Evolutionary conservation across 2,329 filamentous ascomycete species (phyloP), one percentile per base, ranked within the genome.

Genomic region (Colletotrichum echinochloae): DNA sequence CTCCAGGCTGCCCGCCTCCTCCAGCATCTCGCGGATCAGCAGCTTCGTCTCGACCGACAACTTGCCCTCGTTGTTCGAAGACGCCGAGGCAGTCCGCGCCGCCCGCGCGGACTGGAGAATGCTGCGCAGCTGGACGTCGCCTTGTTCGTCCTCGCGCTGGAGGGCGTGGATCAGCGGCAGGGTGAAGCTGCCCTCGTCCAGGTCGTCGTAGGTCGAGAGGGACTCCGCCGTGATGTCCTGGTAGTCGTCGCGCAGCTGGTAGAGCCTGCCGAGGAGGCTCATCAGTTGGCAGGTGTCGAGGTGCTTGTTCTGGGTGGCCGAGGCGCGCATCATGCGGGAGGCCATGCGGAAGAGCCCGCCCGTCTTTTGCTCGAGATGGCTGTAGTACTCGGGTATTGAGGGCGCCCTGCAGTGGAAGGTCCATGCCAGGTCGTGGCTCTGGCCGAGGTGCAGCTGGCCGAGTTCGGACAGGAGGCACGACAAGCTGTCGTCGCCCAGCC

Each of bases 371-470:
- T 63, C 60, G 37, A 63, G 60, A 46, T 63, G 60, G 26, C 69
- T 52, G 35, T 78, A 41, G 63, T 79, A 80, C 30, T 79, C 75
- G 0, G 70, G 61, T 11, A 73, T 62, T 0, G 72, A 69, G 1
- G 78, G 78, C 41, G 73, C 73, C 1, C n/a, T 35, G 11, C 71
- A 18, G 8, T 75, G 64, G 33, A 46, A 63, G 3, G 72, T 77
- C 76, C 76, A 79, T 52, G 74, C 51, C 2, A 79, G 62, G 48
- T 80, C 78, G 28, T 73, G 62, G 54, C 74, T 74, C 63, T 80
- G 78, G 2, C 78, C 78, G 20, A 76, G 44, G 51, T 75, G 72
- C 14, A 78, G 60, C 60, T 63, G 60, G 35, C 35, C 18, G 2
- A 63, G 60, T 26, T 63, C 60, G 23, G 35, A 55, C 60, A 63